phyloP scores from a whole-genome alignment of 352 stramenopile species.

The Phytophthora uliginosa region DNA sequence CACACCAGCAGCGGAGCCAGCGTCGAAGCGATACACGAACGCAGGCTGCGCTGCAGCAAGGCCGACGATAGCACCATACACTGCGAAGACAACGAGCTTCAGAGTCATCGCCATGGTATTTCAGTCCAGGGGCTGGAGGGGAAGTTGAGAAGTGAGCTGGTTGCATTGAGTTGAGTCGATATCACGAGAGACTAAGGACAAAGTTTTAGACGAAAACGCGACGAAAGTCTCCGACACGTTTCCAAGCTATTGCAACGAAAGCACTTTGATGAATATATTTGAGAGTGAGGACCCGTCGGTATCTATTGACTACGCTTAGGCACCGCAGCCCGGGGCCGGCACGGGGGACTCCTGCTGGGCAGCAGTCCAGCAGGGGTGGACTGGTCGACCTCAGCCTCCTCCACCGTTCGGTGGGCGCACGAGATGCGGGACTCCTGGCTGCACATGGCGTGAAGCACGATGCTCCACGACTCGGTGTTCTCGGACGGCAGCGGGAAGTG shows the following conservation, averaged over 20 bases:
- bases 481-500: conserved; percentile 56
- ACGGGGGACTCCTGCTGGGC: conserved; percentile 16
- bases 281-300: not conserved
- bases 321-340: conserved; percentile 11
- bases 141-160: conserved; percentile 14
- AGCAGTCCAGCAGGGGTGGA: too few relatives aligned
- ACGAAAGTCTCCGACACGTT: conserved; percentile 1
- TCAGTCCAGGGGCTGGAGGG: not conserved
- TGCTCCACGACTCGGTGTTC: conserved; percentile 62
- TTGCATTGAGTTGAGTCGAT: not conserved
- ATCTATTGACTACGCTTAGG: conserved; percentile 1
- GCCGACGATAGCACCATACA: not conserved
- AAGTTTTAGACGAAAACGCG: not conserved
- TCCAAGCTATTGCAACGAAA: conserved; percentile 24
- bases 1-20: conserved; percentile 28
- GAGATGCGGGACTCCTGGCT: conserved; percentile 55
- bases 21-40: conserved; percentile 39
- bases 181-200: not conserved
- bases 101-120: conserved; percentile 6
- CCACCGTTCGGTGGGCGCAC: conserved; percentile 39
- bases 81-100: conserved; percentile 3
- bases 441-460: conserved; percentile 75
- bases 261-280: conserved; percentile 6
- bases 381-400: conserved; percentile 16
- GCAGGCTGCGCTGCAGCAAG: conserved; percentile 2